These are phyloP conservation scores for Cutaneotrichosporon mucoides DNA, from an alignment of 1,284 basidiomycete species.

Conservation along the genomic window DNA sequence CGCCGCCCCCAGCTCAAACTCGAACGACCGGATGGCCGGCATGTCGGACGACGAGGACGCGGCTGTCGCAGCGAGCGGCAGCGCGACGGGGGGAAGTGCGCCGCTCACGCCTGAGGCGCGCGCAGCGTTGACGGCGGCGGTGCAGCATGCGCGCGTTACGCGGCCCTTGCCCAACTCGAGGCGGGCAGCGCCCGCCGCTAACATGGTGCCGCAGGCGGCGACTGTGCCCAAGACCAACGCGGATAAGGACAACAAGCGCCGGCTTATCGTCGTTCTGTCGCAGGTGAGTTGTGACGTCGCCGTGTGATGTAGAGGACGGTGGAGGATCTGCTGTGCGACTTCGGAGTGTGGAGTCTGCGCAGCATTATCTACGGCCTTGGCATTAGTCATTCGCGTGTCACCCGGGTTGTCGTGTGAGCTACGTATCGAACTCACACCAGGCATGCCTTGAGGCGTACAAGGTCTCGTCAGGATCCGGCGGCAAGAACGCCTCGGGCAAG, in stretches of 20 bases:
- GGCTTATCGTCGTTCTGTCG: constrained; percentile 80
- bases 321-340: too few relatives aligned
- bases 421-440: constrained; percentile 49
- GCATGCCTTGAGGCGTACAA: constrained; percentile 96
- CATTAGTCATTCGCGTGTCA: too few relatives aligned
- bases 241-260: constrained; percentile 61
- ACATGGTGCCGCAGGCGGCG: constrained; percentile 53
- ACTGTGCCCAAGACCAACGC: constrained; percentile 63
- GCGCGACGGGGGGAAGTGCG: constrained; percentile 1
- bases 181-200: constrained; percentile 27
- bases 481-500: constrained; percentile 53
- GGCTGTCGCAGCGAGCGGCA: constrained; percentile 17
- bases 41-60: constrained; percentile 9
- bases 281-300: constrained; percentile 33
- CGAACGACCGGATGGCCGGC: constrained; percentile 2
- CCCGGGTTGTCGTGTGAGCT: neutral
- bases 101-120: constrained; percentile 14
- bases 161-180: constrained; percentile 38
- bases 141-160: constrained; percentile 33
- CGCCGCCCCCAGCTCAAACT: neutral
- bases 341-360: too few relatives aligned
- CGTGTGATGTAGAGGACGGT: too few relatives aligned
- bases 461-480: constrained; percentile 59
- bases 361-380: too few relatives aligned
- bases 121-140: constrained; percentile 23